A percentile compares a stretch with the other conserved stretches of the same genome.
Evolutionary conservation across 345 rosid species (phyloP).

Genomic region (Iberis pinnata): DNA sequence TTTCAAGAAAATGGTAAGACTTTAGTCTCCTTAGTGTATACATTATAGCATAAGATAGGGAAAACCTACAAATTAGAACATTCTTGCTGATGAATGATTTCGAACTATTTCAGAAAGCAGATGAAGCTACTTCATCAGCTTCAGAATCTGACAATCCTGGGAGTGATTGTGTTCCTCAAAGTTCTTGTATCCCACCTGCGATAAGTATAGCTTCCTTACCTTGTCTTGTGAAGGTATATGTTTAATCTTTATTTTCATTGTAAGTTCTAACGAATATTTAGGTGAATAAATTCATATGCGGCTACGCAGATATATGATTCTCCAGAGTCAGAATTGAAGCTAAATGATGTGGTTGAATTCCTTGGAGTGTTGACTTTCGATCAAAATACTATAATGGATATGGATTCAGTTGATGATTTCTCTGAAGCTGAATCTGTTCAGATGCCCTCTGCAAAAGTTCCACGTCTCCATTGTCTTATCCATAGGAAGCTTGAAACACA

Average conservation of each 20-base stretch:
- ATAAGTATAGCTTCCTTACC: slow-evolving; percentile 37
- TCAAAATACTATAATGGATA: slow-evolving; percentile 34
- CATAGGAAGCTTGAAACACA: slow-evolving; percentile 64
- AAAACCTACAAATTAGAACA: no score
- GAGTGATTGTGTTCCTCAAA: slow-evolving; percentile 27
- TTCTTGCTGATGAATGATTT: background rate
- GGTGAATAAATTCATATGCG: slow-evolving; percentile 4
- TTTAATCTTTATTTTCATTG: background rate
- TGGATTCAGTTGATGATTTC: slow-evolving; percentile 36
- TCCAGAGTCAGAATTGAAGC: slow-evolving; percentile 70
- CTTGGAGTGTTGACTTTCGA: slow-evolving; percentile 66
- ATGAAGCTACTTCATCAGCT: slow-evolving; percentile 41
- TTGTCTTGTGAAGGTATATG: slow-evolving; percentile 69
- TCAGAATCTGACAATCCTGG: slow-evolving; percentile 29
- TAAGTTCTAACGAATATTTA: background rate
- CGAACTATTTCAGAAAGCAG: slow-evolving; percentile 43
- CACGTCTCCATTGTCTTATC: slow-evolving; percentile 77
- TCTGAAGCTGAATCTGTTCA: slow-evolving; percentile 46
- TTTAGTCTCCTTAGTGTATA: slow-evolving; percentile 2
- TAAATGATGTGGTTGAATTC: slow-evolving; percentile 87
- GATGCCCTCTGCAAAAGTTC: slow-evolving; percentile 66
- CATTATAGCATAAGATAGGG: no score
- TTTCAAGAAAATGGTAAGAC: slow-evolving; percentile 62
- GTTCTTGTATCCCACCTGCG: slow-evolving; percentile 21
- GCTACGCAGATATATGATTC: slow-evolving; percentile 63